Evolutionary conservation across 139 green algal genomes (phyloP), one percentile per base, ranked within the genome.

Genomic region (Chlamydomonas sphaeroides): DNA sequence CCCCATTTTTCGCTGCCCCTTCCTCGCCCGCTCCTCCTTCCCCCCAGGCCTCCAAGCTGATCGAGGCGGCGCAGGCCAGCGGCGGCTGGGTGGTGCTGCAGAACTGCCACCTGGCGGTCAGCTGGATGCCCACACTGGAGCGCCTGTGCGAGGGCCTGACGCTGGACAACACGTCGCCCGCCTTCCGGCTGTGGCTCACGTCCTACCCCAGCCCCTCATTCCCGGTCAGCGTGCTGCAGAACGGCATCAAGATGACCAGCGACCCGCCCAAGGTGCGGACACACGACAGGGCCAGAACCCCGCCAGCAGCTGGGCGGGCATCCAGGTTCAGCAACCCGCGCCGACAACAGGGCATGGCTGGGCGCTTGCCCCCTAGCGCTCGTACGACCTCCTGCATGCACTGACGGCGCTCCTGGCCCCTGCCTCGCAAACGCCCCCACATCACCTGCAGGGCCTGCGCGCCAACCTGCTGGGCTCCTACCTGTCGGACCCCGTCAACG

Each of bases 51-150:
- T 84, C 91, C 30, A 84, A 87, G 56, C 83, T 97, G 57, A 95
- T 97, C 41, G 73, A 89, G 65, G 83, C 59, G 56, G 91, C 85
- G 25, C 80, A 83, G 68, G 62, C 65, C 25, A 59, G 77, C 30
- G 94, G 94, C 65, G 76, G 79, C n/a, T 97, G 94, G 94, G 92
- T 97, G 49, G 88, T 94, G 53, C 81, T 95, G 59, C 92, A 94
- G 87, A 95, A 95, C 85, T 94, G 93, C 85, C 92, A 94, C 83
- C 84, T 95, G 45, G 92, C 89, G 20, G 85, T 87, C 32, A 87
- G 76, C 26, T 95, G 90, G 87, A 93, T 95, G 92, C 85, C 87
- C n/a, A 79, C 85, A 18, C 82, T 95, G 80, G 92, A 94, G 85
- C 82, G 83, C 28, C 85, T 94, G 61, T 90, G 78, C 61, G 91